Conservation (phyloP, 2,329 filamentous ascomycete genomes). For the Xylariales sp. region DNA sequence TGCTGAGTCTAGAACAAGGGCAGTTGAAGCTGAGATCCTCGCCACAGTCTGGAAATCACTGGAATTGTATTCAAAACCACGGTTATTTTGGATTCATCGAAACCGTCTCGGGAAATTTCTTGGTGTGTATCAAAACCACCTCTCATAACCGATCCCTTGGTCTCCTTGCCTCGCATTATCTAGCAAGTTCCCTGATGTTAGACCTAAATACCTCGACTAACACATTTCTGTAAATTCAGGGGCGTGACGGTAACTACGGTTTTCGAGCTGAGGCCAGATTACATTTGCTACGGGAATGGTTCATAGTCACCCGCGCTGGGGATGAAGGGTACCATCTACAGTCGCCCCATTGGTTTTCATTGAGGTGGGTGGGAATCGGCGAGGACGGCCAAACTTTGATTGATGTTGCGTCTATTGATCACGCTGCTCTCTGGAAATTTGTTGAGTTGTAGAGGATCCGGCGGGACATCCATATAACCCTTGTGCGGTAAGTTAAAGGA, state of each 20-base stretch:
- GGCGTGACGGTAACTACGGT: constrained; percentile 2
- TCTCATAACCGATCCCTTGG: too few relatives aligned
- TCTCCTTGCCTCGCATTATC: too few relatives aligned
- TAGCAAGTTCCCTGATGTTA: too few relatives aligned
- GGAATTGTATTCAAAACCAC: constrained; percentile 5
- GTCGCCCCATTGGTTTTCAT: constrained; percentile 10
- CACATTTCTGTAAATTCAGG: too few relatives aligned
- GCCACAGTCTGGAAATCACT: not conserved
- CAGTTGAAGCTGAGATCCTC: not conserved
- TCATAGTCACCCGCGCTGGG: not conserved
- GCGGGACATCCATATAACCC: not conserved
- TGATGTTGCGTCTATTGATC: not conserved
- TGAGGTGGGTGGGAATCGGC: constrained; percentile 15
- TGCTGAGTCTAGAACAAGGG: not conserved
- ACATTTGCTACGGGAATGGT: constrained; percentile 16
- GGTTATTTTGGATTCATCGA: constrained; percentile 23
- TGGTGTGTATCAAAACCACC: not conserved
- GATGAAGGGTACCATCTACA: constrained; percentile 10
- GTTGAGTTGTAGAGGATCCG: constrained; percentile 7
- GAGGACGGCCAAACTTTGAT: not conserved
- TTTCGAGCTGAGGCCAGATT: constrained; percentile 11
- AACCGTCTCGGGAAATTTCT: not conserved
- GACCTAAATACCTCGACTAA: too few relatives aligned
- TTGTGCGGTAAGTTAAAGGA: too few relatives aligned
- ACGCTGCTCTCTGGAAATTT: constrained; percentile 26